phyloP scores from a whole-genome alignment of 1,284 basidiomycete genomes.

The Tilletia horrida region DNA sequence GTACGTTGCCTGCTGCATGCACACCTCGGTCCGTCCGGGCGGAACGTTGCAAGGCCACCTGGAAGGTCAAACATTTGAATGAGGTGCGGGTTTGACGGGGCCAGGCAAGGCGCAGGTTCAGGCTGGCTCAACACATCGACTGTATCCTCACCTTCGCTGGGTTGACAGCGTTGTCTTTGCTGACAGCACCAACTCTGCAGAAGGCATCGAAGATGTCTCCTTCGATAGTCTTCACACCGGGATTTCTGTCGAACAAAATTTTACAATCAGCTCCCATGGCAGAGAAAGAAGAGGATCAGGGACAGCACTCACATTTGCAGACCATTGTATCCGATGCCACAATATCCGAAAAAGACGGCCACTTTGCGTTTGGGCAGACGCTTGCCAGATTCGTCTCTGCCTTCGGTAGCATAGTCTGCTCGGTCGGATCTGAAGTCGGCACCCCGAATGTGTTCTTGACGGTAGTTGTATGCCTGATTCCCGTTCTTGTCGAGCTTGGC shows the following conservation, averaged over 20 bases:
- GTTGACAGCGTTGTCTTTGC: slow-evolving; percentile 85
- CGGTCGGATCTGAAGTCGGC: slow-evolving; percentile 11
- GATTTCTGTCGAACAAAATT: slow-evolving; percentile 46
- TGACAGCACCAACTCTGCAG: slow-evolving; percentile 83
- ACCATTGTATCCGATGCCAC: slow-evolving; percentile 71
- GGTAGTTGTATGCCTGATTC: slow-evolving; percentile 13
- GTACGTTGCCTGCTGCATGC: slow-evolving; percentile 90
- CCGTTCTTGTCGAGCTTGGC: slow-evolving; percentile 6
- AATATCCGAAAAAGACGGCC: slow-evolving; percentile 61
- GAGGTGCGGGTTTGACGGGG: no score
- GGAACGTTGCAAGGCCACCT: slow-evolving; percentile 78
- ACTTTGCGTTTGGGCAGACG: slow-evolving; percentile 61
- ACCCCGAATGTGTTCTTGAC: slow-evolving; percentile 14
- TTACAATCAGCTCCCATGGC: background rate
- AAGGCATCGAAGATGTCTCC: slow-evolving; percentile 83
- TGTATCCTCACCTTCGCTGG: slow-evolving; percentile 67
- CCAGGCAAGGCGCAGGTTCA: background rate
- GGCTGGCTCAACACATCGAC: background rate
- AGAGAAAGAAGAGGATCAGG: background rate
- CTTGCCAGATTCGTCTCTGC: slow-evolving; percentile 15
- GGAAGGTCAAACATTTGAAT: background rate
- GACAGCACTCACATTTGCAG: slow-evolving; percentile 83
- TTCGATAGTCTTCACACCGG: slow-evolving; percentile 77
- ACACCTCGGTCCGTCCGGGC: slow-evolving; percentile 97
- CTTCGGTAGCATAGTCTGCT: background rate